Evolutionary conservation across 2,329 filamentous ascomycete genomes (phyloP).

Genomic region (Plectosphaerella plurivora): DNA sequence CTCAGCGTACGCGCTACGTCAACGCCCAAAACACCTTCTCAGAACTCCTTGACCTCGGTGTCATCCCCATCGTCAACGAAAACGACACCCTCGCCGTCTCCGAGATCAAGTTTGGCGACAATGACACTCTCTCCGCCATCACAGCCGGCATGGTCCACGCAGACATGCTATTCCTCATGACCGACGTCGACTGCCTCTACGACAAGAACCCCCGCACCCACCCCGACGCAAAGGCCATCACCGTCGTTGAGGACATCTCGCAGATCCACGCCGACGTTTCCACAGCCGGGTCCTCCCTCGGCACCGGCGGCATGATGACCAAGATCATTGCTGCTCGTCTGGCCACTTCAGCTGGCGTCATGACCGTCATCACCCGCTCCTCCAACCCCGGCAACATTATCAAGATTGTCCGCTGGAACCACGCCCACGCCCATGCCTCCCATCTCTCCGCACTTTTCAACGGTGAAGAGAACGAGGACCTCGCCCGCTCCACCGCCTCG

Average conservation of each 20-base stretch:
- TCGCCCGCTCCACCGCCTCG: constrained; percentile 38
- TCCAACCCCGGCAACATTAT: constrained; percentile 91
- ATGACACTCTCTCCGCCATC: constrained; percentile 94
- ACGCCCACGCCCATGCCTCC: constrained; percentile 35
- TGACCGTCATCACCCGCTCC: constrained; percentile 89
- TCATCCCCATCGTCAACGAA: constrained; percentile 98
- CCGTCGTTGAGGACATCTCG: constrained; percentile 86
- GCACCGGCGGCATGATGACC: constrained; percentile 95
- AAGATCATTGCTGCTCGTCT: constrained; percentile 93
- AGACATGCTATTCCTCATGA: constrained; percentile 97
- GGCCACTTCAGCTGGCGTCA: constrained; percentile 90
- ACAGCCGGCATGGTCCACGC: constrained; percentile 97
- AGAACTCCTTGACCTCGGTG: constrained; percentile 87
- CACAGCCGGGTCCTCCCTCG: constrained; percentile 79
- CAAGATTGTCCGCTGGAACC: constrained; percentile 78
- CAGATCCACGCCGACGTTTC: constrained; percentile 85
- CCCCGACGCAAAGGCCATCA: constrained; percentile 82
- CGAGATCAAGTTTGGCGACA: constrained; percentile 99
- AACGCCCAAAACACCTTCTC: constrained; percentile 95
- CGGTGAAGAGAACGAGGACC: constrained; percentile 19
- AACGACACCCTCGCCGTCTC: constrained; percentile 96
- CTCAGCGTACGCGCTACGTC: constrained; percentile 79
- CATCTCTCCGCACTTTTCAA: constrained; percentile 2
- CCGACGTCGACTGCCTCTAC: constrained; percentile 95
- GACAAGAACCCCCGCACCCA: constrained; percentile 88